Evolutionary conservation across 169 alveolate species (phyloP).

Genomic region (Plasmodium gaboni): DNA sequence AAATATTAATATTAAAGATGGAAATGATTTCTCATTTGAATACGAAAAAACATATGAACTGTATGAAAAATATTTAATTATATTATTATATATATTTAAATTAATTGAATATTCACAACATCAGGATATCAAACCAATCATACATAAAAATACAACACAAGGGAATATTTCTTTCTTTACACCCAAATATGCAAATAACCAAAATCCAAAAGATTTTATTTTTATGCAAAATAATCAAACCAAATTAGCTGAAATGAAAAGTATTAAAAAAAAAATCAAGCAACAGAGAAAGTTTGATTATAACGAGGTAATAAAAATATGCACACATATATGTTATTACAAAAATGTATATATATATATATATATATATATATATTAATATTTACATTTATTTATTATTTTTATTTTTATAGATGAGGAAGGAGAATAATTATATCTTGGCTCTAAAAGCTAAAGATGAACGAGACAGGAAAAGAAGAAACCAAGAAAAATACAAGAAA

Average conservation of each 20-base stretch:
- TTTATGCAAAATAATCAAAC: constrained; percentile 57
- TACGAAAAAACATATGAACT: background rate
- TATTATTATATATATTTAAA: constrained; percentile 36
- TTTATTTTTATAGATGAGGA: constrained; percentile 45
- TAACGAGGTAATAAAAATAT: constrained; percentile 35
- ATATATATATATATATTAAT: background rate
- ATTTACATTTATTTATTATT: background rate
- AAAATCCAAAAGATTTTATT: constrained; percentile 51
- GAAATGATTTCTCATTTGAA: background rate
- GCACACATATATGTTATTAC: background rate
- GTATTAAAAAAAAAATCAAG: constrained; percentile 30
- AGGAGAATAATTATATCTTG: constrained; percentile 58
- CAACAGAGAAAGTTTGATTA: constrained; percentile 71
- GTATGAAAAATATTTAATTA: constrained; percentile 38
- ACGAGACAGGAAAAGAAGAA: constrained; percentile 43
- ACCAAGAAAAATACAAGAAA: constrained; percentile 60
- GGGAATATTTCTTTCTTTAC: constrained; percentile 33
- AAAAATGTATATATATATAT: background rate
- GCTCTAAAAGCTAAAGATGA: constrained; percentile 68
- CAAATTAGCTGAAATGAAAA: constrained; percentile 55
- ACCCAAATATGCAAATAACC: constrained; percentile 68
- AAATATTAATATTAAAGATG: constrained; percentile 7
- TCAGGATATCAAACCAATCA: constrained; percentile 40
- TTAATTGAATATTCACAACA: constrained; percentile 29
- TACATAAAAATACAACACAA: background rate